Base-by-base conservation (phyloP, 176 grass and related monocot genomes). In the Neostapfia colusana region DNA sequence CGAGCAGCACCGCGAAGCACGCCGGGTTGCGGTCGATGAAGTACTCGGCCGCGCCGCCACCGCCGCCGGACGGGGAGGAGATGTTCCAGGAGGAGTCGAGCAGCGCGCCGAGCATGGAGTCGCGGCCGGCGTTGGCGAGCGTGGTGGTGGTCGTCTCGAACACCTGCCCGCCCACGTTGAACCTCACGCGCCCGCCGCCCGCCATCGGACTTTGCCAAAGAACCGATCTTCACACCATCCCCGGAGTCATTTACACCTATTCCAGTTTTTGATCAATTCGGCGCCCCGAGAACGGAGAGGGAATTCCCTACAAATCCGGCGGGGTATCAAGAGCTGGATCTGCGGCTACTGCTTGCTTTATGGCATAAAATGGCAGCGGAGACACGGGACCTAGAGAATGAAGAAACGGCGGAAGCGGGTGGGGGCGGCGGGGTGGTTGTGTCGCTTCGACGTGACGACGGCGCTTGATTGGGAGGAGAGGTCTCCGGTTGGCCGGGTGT, bases 81-180 rank as follows among this genome's bases (percentile, higher is more conserved):
- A 81, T 69, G 73, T 92, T 98, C 95, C 95, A 92, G 58, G 95
- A 90, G n/a, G 86, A 84, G 56, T 99, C 95, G 72, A 99, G 82
- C 66, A 99, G 87, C 68, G 95, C 95, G 37, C 95, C 95, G 53
- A 95, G 87, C 95, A 99, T 95, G 64, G 95, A 95, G 39, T 92
- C 72, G 15, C 91, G 91, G 26, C 95, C 95, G 50, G 91, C 95
- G 83, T 90, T 99, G 57, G 91, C 91, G 10, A 99, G 87, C 28
- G 95, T 99, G 41, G 91, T 99, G 53, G 82, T 81, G 6, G 95
- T 99, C 39, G 91, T 99, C 83, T 99, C 95, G 77, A 99, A 99
- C 59, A 88, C 63, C 86, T 92, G 88, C 51, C 95, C 95, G 49
- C 91, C 95, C 62, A 99, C 89, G 82, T 92, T 99, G 89, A 99